Evolutionary conservation across 208 protist species (phyloP).

Genomic region (Trichomonas vaginalis): DNA sequence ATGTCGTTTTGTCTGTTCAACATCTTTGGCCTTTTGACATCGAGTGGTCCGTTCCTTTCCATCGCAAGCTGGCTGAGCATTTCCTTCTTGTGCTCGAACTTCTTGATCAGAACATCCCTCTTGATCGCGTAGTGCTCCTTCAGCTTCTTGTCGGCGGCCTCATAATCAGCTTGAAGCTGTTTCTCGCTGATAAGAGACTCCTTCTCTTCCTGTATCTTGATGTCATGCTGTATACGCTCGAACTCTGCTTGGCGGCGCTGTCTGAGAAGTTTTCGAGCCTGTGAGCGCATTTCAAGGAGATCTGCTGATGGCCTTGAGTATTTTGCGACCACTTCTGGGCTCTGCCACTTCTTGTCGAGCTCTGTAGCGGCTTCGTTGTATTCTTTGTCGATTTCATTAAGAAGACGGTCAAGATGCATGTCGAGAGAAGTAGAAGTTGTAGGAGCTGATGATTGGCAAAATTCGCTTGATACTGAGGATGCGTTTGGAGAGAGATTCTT

Average conservation of each 20-base stretch:
- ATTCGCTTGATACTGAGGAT: neutral
- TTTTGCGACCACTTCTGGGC: neutral
- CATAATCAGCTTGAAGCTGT: neutral
- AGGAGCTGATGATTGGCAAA: neutral
- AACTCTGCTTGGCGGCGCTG: neutral
- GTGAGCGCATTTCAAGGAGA: neutral
- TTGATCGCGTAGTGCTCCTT: neutral
- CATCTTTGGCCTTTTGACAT: neutral
- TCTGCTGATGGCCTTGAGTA: neutral
- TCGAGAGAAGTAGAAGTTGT: neutral
- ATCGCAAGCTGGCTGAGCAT: neutral
- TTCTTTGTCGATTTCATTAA: neutral
- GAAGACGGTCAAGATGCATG: neutral
- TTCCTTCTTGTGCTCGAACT: neutral
- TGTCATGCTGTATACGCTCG: too few relatives aligned
- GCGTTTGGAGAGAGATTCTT: neutral
- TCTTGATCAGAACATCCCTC: neutral
- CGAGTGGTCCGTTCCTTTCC: neutral
- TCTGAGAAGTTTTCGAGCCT: neutral
- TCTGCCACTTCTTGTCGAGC: neutral
- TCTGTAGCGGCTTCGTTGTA: neutral
- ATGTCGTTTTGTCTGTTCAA: neutral
- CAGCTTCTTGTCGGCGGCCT: neutral
- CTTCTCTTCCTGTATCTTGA: neutral
- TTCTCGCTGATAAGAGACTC: neutral